phyloP scores from a whole-genome alignment of 2,329 filamentous ascomycete species.

The Akanthomyces uredinophilus region DNA sequence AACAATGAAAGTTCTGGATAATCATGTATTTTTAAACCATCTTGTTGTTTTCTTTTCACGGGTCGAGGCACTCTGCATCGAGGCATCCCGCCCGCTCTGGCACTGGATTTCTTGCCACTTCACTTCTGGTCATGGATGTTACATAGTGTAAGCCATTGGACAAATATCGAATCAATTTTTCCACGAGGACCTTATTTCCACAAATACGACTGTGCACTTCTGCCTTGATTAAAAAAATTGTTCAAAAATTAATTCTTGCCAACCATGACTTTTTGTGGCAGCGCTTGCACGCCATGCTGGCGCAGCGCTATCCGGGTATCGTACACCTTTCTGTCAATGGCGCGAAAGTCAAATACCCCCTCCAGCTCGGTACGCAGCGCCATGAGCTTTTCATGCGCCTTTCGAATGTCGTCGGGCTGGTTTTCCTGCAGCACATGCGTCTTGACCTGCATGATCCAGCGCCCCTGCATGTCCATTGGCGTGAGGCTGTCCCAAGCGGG shows the following conservation, averaged over 20 bases:
- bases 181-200: not conserved
- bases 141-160: not conserved
- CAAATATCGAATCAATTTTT: not conserved
- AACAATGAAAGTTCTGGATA: not conserved
- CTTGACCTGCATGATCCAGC: conserved; percentile 53
- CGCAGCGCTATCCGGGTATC: conserved; percentile 44
- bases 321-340: conserved; percentile 47
- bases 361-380: conserved; percentile 42
- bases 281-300: conserved; percentile 33
- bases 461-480: conserved; percentile 42
- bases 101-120: conserved; percentile 10
- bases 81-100: not conserved
- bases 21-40: not conserved
- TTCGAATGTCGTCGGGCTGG: conserved; percentile 52
- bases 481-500: conserved; percentile 44
- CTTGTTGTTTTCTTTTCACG: not conserved
- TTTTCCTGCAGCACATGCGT: conserved; percentile 51
- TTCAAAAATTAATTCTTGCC: conserved; percentile 29
- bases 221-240: not conserved
- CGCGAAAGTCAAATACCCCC: conserved; percentile 48
- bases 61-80: not conserved
- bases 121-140: conserved; percentile 1
- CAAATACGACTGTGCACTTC: no score
- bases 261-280: conserved; percentile 33
- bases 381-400: conserved; percentile 48